These are phyloP conservation scores for Cladophialophora immunda DNA, from an alignment of 2,329 filamentous ascomycete genomes.

Conservation along the genomic window DNA sequence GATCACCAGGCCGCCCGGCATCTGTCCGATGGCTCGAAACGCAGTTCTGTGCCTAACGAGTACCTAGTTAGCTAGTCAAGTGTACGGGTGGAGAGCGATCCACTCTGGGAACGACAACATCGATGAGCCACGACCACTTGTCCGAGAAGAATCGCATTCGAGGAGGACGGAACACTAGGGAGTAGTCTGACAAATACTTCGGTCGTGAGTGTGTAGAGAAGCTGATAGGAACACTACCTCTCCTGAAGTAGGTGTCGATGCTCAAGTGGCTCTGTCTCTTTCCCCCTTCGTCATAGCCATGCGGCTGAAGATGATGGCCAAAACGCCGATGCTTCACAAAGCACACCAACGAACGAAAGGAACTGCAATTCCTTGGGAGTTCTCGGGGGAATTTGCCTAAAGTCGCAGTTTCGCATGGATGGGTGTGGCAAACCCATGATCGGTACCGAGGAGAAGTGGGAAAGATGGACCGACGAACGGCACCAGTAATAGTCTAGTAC, in stretches of 20 bases:
- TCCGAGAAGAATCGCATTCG: not conserved
- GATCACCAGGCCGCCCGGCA: not conserved
- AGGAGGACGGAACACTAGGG: not conserved
- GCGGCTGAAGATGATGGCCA: conserved; percentile 2
- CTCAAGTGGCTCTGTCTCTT: not conserved
- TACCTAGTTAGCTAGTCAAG: not conserved
- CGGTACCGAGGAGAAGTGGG: not conserved
- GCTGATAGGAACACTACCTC: not conserved
- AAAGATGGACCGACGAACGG: not conserved
- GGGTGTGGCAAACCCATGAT: not conserved
- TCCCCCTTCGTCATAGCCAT: not conserved
- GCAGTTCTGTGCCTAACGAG: not conserved
- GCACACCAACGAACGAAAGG: not conserved
- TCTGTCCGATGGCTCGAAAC: not conserved
- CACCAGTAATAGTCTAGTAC: not conserved
- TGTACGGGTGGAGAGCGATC: not conserved
- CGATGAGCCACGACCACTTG: not conserved
- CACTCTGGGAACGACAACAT: not conserved
- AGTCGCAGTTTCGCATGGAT: not conserved
- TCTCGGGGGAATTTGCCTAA: not conserved
- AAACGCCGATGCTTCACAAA: not conserved
- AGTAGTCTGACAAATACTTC: not conserved
- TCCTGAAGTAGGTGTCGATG: not conserved
- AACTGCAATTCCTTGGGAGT: not conserved
- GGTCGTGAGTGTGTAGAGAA: not conserved